phyloP scores from a whole-genome alignment of 23 red algal genomes.

The Gracilariopsis chorda region DNA sequence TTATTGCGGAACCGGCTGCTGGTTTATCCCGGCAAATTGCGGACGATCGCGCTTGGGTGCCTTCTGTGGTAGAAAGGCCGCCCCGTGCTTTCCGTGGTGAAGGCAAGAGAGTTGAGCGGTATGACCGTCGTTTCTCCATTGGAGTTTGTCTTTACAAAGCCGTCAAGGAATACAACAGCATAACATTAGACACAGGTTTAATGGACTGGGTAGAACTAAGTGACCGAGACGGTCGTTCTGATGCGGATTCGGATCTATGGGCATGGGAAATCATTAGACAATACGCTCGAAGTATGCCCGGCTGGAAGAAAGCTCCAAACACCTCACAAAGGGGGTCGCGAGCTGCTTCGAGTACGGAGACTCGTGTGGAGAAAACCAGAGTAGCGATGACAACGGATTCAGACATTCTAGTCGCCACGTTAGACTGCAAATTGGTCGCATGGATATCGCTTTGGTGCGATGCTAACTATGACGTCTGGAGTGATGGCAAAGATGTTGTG shows the following conservation, averaged over 20 bases:
- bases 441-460: constrained; percentile 37
- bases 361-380: constrained; percentile 63
- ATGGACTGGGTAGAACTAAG: constrained; percentile 78
- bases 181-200: not conserved
- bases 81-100: constrained; percentile 61
- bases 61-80: constrained; percentile 35
- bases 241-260: constrained; percentile 16
- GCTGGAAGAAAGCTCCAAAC: not conserved
- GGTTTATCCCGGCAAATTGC: constrained; percentile 72
- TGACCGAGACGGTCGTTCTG: constrained; percentile 12
- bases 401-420: constrained; percentile 52
- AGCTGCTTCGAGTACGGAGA: not conserved
- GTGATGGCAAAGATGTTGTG: constrained; percentile 48
- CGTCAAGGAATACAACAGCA: constrained; percentile 10
- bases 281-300: constrained; percentile 59
- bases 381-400: constrained; percentile 44
- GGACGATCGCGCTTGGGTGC: not conserved
- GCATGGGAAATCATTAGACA: constrained; percentile 53
- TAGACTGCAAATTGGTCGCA: constrained; percentile 63
- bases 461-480: constrained; percentile 22
- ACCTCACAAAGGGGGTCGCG: not conserved
- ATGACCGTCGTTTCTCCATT: constrained; percentile 25
- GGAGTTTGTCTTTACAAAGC: constrained; percentile 56
- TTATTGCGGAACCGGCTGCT: constrained; percentile 88
- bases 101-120: constrained; percentile 32